A percentile compares a stretch with the other conserved stretches of the same genome.
These are phyloP conservation scores for Alnus rubra DNA, from an alignment of 306 rosid genomes.

Conservation along the genomic window DNA sequence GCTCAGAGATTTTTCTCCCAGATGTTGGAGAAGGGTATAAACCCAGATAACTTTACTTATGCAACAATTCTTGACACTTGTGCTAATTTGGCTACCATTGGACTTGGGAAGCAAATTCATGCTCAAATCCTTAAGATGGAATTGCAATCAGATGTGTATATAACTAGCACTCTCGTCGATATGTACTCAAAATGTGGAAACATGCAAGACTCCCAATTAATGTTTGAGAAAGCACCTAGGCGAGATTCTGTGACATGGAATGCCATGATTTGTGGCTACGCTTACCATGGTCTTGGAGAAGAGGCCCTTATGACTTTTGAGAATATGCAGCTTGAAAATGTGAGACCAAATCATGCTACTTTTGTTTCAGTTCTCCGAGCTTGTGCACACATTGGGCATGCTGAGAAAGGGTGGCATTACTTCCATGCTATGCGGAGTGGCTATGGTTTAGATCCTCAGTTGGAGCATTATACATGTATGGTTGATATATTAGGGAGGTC, in stretches of 20 bases:
- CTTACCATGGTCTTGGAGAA: constrained; percentile 76
- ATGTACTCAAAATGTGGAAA: constrained; percentile 91
- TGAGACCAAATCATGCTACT: constrained; percentile 70
- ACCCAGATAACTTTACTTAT: constrained; percentile 81
- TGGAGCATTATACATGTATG: constrained; percentile 89
- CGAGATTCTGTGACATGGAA: constrained; percentile 86
- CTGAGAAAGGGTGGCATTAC: constrained; percentile 55
- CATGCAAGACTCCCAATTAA: constrained; percentile 65
- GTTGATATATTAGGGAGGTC: constrained; percentile 86
- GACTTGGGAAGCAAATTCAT: constrained; percentile 88
- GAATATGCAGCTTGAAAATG: constrained; percentile 62
- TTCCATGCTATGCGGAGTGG: constrained; percentile 57
- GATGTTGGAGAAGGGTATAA: constrained; percentile 67
- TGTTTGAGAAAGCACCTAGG: constrained; percentile 73
- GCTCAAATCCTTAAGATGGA: constrained; percentile 71
- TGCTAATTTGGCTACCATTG: constrained; percentile 80
- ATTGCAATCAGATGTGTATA: constrained; percentile 65
- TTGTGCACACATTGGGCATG: constrained; percentile 78
- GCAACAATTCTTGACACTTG: constrained; percentile 82
- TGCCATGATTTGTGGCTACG: constrained; percentile 87
- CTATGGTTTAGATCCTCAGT: constrained; percentile 65
- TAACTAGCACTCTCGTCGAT: constrained; percentile 82
- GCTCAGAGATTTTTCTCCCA: constrained; percentile 67
- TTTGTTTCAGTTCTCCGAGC: constrained; percentile 86
- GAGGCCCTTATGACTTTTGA: constrained; percentile 69